Conservation (phyloP, 164 flowering plant genomes). For the Kingdonia uniflora region DNA sequence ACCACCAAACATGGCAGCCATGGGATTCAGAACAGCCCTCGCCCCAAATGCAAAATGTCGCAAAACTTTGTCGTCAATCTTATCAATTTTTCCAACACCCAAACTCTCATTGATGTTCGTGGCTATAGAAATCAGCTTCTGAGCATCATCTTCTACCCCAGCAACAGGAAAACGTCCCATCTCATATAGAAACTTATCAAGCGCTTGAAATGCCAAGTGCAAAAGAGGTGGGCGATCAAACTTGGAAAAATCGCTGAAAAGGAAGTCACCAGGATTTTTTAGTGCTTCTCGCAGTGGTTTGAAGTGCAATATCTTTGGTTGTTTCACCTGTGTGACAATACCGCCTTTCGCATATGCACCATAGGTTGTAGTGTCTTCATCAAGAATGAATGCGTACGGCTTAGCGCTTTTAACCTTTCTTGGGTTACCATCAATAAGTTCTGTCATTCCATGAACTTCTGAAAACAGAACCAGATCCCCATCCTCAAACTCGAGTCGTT, state of each 20-base stretch:
- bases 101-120: constrained; percentile 36
- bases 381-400: constrained; percentile 65
- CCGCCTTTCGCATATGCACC: constrained; percentile 70
- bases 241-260: constrained; percentile 76
- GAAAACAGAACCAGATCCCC: constrained; percentile 86
- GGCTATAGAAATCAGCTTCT: constrained; percentile 42
- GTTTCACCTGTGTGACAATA: constrained; percentile 84
- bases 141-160: constrained; percentile 80
- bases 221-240: constrained; percentile 74
- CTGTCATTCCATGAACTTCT: constrained; percentile 78
- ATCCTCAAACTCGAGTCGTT: constrained; percentile 82
- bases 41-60: constrained; percentile 75
- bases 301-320: constrained; percentile 66
- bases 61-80: constrained; percentile 49
- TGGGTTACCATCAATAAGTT: constrained; percentile 78
- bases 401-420: constrained; percentile 61
- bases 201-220: constrained; percentile 80
- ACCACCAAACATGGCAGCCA: constrained; percentile 98
- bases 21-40: constrained; percentile 76
- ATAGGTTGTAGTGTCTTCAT: constrained; percentile 71
- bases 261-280: constrained; percentile 74
- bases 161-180: constrained; percentile 68
- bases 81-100: constrained; percentile 44
- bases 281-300: constrained; percentile 64
- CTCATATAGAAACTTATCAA: constrained; percentile 51